Base-by-base conservation (phyloP, 2,329 filamentous ascomycete genomes). In the Coleophoma crateriformis region DNA sequence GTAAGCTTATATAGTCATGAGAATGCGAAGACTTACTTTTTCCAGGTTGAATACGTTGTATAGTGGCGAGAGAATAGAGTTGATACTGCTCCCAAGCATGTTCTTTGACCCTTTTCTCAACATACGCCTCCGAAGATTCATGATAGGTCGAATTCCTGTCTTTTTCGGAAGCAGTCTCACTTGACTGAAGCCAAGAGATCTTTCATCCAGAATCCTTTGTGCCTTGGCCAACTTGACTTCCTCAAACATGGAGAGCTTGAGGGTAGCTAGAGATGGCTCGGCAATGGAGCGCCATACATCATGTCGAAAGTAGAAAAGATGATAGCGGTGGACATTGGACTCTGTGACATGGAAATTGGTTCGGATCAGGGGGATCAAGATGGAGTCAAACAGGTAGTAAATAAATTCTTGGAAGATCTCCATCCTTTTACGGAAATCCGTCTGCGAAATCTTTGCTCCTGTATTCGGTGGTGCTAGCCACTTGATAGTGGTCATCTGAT, bases 291-390 rank as follows among this genome's bases (percentile, higher is more conserved):
- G 82, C 94, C 94, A 99, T 10, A 94, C 76, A 66, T 99, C 94
- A 56, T 99, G 94, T 4, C 92, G 87, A 64, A 96, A 97, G 69
- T 90, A 99, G 67, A 95, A 96, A 1, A 97, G 71, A 27, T 83
- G 82, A 59, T 94, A 90, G 14, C 86, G 84, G 62, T 96, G 82
- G 1, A 76, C 74, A 54, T 82, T 90, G 0, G 90, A 94, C 66
- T 99, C 94, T 0, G 94, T 99, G 35, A 96, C 88, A 63, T 97
- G 92, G 61, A 99, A 99, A 61, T 94, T 91, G 54, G 81, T 84
- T 33, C 88, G 82, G 44, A 97, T 79, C 7, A 99, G 75, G 10
- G 94, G 92, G 59, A 97, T 87, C 49, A 99, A 64, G 19, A 96
- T 75, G 0, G 91, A 96, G 67, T 99, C 94, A 61, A 99, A 94